Evolutionary conservation across 805 yeast species (phyloP), one percentile per base, ranked within the genome.

Genomic region (Kuraishia capsulata): DNA sequence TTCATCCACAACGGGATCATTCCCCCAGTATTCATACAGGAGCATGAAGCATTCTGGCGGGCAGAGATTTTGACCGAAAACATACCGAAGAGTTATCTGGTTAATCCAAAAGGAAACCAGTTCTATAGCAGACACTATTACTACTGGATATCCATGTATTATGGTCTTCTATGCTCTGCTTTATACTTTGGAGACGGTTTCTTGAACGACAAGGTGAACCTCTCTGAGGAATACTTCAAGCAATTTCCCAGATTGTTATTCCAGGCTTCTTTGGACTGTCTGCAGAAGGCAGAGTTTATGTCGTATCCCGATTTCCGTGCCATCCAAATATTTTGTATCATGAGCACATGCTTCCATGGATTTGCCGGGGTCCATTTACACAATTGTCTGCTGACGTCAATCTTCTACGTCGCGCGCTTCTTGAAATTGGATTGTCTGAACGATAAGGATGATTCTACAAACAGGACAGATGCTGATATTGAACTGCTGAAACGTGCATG

Each of bases 21-120:
- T 57, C n/a, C 78, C 67, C 36, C 79, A 67, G 39, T 84, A 57
- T 53, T 83, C 69, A 23, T 85, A 80, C 51, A 74, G 78, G 56
- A 84, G 71, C 64, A 81, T 72, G 51, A 71, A 51, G 32, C 42
- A 10, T 56, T 53, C 37, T 61, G 64, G 61, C 26, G 11, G 11
- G 11, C 8, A 9, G 26, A 24, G 26, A 24, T 24, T 11, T 24
- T 24, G 26, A 24, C 26, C 8, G 11, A 24, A 9, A 24, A 24
- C 11, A 9, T 24, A 11, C 26, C 26, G 11, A 8, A 9, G 11
- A 24, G 11, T 11, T 24, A 24, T 24, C 11, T 24, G 43, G 42
- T 1, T 18, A 33, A 3, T 39, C 38, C 33, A 26, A 20, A 3
- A 50, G 44, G 14, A 51, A 51, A 28, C 2, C 41, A 49, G 11